phyloP scores from a whole-genome alignment of 208 protist genomes.

The Wallacemonas sp. region DNA sequence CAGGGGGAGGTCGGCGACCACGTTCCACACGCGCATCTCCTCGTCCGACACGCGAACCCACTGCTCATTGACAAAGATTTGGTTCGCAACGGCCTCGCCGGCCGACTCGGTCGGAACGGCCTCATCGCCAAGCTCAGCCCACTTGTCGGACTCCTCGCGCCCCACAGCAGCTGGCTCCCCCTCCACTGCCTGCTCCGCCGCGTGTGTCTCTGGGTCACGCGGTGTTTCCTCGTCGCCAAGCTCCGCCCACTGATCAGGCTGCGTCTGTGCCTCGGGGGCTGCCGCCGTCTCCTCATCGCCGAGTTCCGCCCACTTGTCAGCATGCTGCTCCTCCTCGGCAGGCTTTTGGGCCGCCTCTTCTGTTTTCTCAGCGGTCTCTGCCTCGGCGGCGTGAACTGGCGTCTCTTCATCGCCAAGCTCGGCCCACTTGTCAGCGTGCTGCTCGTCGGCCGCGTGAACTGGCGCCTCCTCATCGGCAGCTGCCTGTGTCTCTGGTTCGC shows the following conservation, averaged over 20 bases:
- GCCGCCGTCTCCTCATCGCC: slow-evolving; percentile 8
- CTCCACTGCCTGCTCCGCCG: neutral
- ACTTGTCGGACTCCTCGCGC: slow-evolving; percentile 3
- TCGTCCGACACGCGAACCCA: slow-evolving; percentile 63
- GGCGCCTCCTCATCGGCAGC: neutral
- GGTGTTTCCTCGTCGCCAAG: slow-evolving; percentile 8
- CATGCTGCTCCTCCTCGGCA: slow-evolving; percentile 3
- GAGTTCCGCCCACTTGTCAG: slow-evolving; percentile 10
- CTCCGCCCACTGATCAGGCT: slow-evolving; percentile 12
- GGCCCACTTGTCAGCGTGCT: neutral
- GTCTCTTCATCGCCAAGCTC: slow-evolving; percentile 11
- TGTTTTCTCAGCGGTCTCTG: too few relatives aligned
- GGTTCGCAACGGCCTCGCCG: slow-evolving; percentile 34
- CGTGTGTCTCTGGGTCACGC: neutral
- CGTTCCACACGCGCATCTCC: slow-evolving; percentile 69
- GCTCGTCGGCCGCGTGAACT: too few relatives aligned
- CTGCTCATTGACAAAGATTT: slow-evolving; percentile 49
- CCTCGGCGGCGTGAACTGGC: neutral
- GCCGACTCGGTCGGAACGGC: slow-evolving; percentile 21
- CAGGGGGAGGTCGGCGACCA: slow-evolving; percentile 48
- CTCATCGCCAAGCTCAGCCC: slow-evolving; percentile 10
- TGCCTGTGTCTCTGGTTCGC: slow-evolving; percentile 10
- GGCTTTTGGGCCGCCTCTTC: too few relatives aligned
- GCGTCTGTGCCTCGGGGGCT: neutral
- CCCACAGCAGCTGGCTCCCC: neutral